phyloP scores from a whole-genome alignment of 148 eudicot species.

The Rhododendron ferrugineum region DNA sequence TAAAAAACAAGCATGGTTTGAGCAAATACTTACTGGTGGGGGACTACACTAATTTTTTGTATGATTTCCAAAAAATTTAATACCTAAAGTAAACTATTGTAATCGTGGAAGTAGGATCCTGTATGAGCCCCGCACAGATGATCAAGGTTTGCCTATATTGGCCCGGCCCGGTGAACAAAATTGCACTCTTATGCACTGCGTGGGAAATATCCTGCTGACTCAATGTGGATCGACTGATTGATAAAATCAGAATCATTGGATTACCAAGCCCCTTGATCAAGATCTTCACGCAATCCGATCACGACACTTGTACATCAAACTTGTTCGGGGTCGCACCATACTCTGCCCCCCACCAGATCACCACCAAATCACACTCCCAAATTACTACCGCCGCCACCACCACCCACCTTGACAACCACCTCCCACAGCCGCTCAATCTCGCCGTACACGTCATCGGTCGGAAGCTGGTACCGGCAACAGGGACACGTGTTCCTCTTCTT shows the following conservation, averaged over 20 bases:
- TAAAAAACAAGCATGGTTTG: no score
- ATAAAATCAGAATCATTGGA: neutral
- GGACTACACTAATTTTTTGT: no score
- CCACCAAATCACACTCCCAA: neutral
- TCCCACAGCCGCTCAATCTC: conserved; percentile 81
- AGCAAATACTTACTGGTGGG: no score
- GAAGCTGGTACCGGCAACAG: conserved; percentile 63
- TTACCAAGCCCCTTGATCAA: neutral
- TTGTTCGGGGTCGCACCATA: neutral
- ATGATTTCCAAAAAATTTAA: no score
- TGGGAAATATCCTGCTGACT: no score
- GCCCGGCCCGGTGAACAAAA: no score
- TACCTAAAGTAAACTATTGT: no score
- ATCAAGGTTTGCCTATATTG: no score
- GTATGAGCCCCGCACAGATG: no score
- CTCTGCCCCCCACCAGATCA: neutral
- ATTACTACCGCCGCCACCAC: neutral
- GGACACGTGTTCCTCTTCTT: conserved; percentile 76
- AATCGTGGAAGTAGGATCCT: no score
- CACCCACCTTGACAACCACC: conserved; percentile 34
- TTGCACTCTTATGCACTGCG: no score
- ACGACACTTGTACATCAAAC: neutral
- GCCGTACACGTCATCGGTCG: conserved; percentile 63
- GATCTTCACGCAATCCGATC: neutral
- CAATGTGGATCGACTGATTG: neutral